A percentile compares a stretch with the other conserved stretches of the same genome.
These are phyloP conservation scores for Pythium dissotocum DNA, from an alignment of 352 stramenopile species.

Conservation along the genomic window DNA sequence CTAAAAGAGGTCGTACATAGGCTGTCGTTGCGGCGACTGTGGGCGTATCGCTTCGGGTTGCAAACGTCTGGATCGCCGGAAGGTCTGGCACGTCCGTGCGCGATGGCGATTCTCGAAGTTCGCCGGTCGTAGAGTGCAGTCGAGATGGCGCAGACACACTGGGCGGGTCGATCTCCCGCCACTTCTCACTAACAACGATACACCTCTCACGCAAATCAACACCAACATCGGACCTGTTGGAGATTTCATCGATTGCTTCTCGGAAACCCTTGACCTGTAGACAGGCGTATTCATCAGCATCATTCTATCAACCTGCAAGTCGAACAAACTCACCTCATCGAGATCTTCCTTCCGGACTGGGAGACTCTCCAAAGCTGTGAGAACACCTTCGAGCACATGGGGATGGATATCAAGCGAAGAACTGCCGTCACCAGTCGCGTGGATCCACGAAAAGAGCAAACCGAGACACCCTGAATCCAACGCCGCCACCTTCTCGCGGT, in stretches of 20 bases:
- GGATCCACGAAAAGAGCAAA: conserved; percentile 65
- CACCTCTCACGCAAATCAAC: conserved; percentile 21
- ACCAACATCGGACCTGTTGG: conserved; percentile 9
- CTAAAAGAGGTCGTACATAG: neutral
- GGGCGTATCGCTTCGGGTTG: neutral
- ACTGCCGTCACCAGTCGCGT: conserved; percentile 8
- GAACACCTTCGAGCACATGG: conserved; percentile 66
- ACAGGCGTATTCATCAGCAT: neutral
- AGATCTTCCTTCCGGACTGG: conserved; percentile 69
- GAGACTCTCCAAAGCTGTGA: conserved; percentile 52
- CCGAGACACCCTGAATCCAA: conserved; percentile 63
- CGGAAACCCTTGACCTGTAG: conserved; percentile 19
- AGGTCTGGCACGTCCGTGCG: neutral
- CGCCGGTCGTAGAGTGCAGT: neutral
- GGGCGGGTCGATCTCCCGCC: conserved; percentile 23
- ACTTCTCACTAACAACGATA: conserved; percentile 25
- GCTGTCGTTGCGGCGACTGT: neutral
- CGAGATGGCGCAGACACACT: neutral
- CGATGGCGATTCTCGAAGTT: neutral
- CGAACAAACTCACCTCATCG: conserved; percentile 38
- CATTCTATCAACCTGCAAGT: neutral
- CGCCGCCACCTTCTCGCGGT: conserved; percentile 47
- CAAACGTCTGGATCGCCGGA: conserved; percentile 18
- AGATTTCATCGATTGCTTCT: conserved; percentile 14
- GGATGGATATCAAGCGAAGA: conserved; percentile 35